These are phyloP conservation scores for Penicillium sp. DNA, from an alignment of 2,329 filamentous ascomycete species.

Conservation along the genomic window DNA sequence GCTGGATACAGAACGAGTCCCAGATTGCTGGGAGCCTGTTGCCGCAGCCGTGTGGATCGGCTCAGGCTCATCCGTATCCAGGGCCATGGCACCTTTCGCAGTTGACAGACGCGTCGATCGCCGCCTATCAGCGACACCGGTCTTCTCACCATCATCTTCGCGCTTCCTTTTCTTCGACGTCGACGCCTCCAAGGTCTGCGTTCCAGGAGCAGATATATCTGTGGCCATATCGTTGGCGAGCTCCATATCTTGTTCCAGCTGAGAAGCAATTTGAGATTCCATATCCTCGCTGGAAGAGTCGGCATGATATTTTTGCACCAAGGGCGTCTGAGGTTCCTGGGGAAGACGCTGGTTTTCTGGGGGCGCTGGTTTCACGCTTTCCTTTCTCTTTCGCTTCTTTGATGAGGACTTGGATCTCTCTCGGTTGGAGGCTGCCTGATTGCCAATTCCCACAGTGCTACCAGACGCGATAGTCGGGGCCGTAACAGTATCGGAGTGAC, in stretches of 20 bases:
- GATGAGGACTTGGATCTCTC: slow-evolving; percentile 11
- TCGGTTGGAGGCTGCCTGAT: slow-evolving; percentile 2
- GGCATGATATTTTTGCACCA: slow-evolving; percentile 18
- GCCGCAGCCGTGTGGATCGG: slow-evolving; percentile 13
- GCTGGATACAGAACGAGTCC: slow-evolving; percentile 8
- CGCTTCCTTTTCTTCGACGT: slow-evolving; percentile 33
- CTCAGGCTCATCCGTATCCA: slow-evolving; percentile 9
- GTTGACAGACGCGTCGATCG: slow-evolving; percentile 26
- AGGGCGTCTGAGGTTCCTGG: neutral
- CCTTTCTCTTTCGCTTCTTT: slow-evolving; percentile 7
- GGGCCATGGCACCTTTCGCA: slow-evolving; percentile 7
- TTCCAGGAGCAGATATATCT: neutral
- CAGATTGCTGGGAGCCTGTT: slow-evolving; percentile 1
- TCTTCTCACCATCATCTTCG: slow-evolving; percentile 15
- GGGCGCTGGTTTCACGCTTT: neutral
- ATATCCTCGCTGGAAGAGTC: slow-evolving; percentile 38
- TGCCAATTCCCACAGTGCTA: slow-evolving; percentile 5
- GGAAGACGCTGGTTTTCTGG: neutral
- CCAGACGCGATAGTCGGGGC: neutral
- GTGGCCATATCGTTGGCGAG: slow-evolving; percentile 30
- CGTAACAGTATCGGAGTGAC: neutral
- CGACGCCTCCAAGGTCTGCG: slow-evolving; percentile 4
- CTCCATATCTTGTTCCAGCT: slow-evolving; percentile 41
- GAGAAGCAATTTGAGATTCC: slow-evolving; percentile 41
- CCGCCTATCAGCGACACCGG: slow-evolving; percentile 22